These are phyloP conservation scores for Aspergillus nanangensis DNA, from an alignment of 495 filamentous ascomycete genomes.

Conservation along the genomic window DNA sequence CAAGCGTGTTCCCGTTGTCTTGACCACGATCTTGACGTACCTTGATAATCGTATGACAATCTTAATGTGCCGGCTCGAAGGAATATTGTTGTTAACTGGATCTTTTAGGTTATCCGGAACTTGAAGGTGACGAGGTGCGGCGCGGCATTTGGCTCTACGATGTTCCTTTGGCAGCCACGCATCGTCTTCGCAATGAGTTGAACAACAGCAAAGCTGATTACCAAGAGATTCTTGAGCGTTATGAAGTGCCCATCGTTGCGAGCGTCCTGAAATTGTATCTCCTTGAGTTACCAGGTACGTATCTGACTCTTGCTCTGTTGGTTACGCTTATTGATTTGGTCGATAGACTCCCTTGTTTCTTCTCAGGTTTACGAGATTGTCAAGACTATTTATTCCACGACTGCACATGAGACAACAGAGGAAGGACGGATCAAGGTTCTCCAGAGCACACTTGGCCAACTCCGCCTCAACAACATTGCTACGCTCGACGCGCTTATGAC, in stretches of 20 bases:
- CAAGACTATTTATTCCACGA: slow-evolving; percentile 83
- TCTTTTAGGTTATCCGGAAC: slow-evolving; percentile 81
- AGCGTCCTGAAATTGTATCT: slow-evolving; percentile 94
- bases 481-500: slow-evolving; percentile 97
- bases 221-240: slow-evolving; percentile 71
- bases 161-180: slow-evolving; percentile 79
- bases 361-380: slow-evolving; percentile 99
- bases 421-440: slow-evolving; percentile 85
- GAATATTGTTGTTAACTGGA: slow-evolving; percentile 8
- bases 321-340: slow-evolving; percentile 1
- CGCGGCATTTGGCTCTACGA: slow-evolving; percentile 92
- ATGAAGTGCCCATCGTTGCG: slow-evolving; percentile 89
- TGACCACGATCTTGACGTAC: slow-evolving; percentile 90
- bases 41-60: slow-evolving; percentile 71
- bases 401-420: slow-evolving; percentile 64
- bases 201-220: slow-evolving; percentile 87
- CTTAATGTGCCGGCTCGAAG: not conserved
- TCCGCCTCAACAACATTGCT: slow-evolving; percentile 95
- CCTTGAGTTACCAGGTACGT: slow-evolving; percentile 86
- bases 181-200: slow-evolving; percentile 73
- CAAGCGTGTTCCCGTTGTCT: slow-evolving; percentile 89
- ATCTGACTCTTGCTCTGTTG: not conserved
- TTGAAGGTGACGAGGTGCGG: slow-evolving; percentile 93
- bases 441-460: slow-evolving; percentile 90
- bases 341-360: slow-evolving; percentile 86